Evolutionary conservation across 2,329 filamentous ascomycete species (phyloP), one percentile per base, ranked within the genome.

Genomic region (Beauveria varroae): DNA sequence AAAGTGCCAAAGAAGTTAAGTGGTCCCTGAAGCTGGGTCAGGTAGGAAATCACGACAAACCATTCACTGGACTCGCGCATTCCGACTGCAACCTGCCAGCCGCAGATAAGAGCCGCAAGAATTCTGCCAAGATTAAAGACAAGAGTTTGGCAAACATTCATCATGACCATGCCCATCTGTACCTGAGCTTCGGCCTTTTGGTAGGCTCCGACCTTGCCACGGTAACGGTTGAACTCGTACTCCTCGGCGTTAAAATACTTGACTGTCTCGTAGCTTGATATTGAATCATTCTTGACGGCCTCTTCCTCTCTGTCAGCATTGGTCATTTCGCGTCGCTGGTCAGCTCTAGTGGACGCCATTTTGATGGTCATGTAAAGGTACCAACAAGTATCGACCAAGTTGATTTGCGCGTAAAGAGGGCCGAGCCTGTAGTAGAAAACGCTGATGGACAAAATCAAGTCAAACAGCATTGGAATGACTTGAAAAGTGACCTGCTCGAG

Each of bases 251-350:
- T 93, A 79, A 95, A 95, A 69, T 93, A 93, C 72, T 93, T 95
- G 71, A 93, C 90, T 2, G 90, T 93, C 77, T 99, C 95, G 73
- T 98, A 99, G n/a, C 92, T 96, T 64, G 95, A 92, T 79, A 99
- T 95, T 0, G 95, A 98, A 73, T 99, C 95, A 71, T 97, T 98
- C 76, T 98, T 98, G 67, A 98, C 92, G 7, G 95, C 95, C 74
- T 97, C 93, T 75, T 97, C 92, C 75, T 97, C 92, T 65, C 95
- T 85, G 67, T 95, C 92, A 16, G 92, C 91, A 71, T 97, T 98
- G 56, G 93, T 93, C 89, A 97, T 97, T 70, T 93, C 86, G 63
- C 95, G 85, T 68, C 95, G 86, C 68, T 96, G 91, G 69, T 96
- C 91, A 7, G 93, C 91, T 68, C 95, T 85, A 78, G 92, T 96